Percentiles rank a stretch among this genome's conserved stretches.
These are phyloP conservation scores for Colletotrichum musicola DNA, from an alignment of 2,329 filamentous ascomycete species.

Conservation along the genomic window DNA sequence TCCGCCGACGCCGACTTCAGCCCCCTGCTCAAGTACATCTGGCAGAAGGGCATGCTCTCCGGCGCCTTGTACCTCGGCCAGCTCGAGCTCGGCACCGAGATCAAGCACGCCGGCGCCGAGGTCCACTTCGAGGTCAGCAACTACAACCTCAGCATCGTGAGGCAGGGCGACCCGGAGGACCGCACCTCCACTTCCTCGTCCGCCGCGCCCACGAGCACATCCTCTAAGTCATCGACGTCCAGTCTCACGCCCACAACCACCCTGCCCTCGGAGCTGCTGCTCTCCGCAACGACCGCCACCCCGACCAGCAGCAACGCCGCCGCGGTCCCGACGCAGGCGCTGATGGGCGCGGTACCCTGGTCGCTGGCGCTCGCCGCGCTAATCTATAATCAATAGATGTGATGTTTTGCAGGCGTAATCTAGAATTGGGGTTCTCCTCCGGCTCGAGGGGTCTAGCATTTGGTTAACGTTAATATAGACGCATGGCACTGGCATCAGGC, in stretches of 20 bases:
- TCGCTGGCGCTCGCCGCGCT: conserved; percentile 11
- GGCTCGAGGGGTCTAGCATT: too few species aligned
- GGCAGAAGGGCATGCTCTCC: conserved; percentile 33
- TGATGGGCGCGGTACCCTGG: conserved; percentile 12
- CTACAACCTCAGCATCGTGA: conserved; percentile 33
- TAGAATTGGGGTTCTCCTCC: background rate
- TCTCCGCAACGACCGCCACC: conserved; percentile 7
- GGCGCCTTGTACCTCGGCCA: conserved; percentile 34
- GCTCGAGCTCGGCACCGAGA: conserved; percentile 34
- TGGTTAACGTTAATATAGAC: too few species aligned
- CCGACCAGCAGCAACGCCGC: conserved; percentile 9
- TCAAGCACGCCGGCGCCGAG: conserved; percentile 33
- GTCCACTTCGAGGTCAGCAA: conserved; percentile 35
- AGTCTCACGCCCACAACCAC: background rate
- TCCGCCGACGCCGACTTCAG: conserved; percentile 32
- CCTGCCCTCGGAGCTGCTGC: background rate
- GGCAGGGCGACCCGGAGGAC: conserved; percentile 35
- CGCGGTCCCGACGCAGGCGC: background rate
- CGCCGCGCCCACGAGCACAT: background rate
- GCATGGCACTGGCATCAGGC: too few species aligned
- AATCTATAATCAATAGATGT: conserved; percentile 3
- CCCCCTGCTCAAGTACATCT: conserved; percentile 35
- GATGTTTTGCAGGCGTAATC: background rate
- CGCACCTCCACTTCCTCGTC: background rate
- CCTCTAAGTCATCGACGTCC: background rate